Conservation (phyloP, 768 basidiomycete genomes). For the Candolleomyces efflorescens region DNA sequence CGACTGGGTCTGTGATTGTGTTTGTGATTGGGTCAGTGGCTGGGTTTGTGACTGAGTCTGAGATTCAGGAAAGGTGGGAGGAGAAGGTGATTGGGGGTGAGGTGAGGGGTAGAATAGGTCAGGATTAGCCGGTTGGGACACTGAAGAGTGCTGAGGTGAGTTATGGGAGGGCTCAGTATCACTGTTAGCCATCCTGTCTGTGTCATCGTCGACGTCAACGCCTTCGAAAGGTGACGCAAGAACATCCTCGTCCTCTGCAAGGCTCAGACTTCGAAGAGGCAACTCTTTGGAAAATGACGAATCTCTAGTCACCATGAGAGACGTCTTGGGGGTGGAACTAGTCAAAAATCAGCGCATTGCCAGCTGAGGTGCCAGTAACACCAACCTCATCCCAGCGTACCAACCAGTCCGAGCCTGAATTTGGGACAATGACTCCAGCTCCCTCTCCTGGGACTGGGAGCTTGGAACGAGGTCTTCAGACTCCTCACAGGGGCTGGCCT, state of each 20-base stretch:
- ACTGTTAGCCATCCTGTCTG: too few relatives aligned
- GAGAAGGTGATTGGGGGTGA: too few relatives aligned
- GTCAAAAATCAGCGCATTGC: neutral
- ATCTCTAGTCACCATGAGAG: neutral
- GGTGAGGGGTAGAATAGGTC: too few relatives aligned
- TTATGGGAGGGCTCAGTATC: too few relatives aligned
- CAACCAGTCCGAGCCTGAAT: neutral
- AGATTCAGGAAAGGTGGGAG: too few relatives aligned
- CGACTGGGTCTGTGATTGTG: neutral
- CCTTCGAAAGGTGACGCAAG: neutral
- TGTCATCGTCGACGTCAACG: neutral
- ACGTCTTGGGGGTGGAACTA: neutral
- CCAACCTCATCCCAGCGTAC: neutral
- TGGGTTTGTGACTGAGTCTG: neutral
- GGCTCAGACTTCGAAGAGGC: neutral
- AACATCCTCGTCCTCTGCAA: neutral
- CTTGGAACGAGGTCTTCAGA: neutral
- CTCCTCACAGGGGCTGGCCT: neutral
- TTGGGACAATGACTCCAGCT: neutral
- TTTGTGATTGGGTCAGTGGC: neutral
- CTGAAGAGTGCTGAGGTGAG: too few relatives aligned
- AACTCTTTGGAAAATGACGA: slow-evolving; percentile 3
- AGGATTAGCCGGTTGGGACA: too few relatives aligned
- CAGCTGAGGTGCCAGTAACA: neutral
- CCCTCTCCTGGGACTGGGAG: slow-evolving; percentile 1